Evolutionary conservation across 2,329 filamentous ascomycete genomes (phyloP).

Genomic region (Verticillium klebahnii): DNA sequence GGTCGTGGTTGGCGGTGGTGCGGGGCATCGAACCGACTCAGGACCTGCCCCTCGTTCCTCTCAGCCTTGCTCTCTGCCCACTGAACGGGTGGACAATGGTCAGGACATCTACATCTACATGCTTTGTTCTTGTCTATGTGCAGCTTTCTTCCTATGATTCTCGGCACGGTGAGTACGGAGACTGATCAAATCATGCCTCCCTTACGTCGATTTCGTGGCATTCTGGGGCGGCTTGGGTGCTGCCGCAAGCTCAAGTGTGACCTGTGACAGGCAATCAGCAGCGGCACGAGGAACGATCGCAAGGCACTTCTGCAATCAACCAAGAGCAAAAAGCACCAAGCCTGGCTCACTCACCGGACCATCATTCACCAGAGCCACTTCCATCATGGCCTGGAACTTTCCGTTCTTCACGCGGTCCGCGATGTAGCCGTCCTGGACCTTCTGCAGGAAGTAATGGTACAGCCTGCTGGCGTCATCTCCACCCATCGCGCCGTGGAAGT

Average conservation of each 20-base stretch:
- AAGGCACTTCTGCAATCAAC: not conserved
- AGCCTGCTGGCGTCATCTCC: conserved; percentile 73
- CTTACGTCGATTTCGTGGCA: not conserved
- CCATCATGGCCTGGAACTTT: conserved; percentile 99
- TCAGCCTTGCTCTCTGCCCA: not conserved
- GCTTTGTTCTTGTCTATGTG: not conserved
- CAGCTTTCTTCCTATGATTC: not conserved
- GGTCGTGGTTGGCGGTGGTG: not conserved
- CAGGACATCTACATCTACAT: not conserved
- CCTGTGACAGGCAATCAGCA: conserved; percentile 2
- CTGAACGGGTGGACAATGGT: not conserved
- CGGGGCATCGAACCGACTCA: not conserved
- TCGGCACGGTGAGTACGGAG: not conserved
- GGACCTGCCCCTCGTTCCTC: not conserved
- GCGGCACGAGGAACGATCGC: not conserved
- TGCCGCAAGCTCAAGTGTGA: conserved; percentile 15
- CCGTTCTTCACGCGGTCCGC: conserved; percentile 82
- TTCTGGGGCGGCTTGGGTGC: conserved; percentile 1
- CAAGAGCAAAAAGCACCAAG: no score
- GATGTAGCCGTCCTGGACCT: conserved; percentile 67
- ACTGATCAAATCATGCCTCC: no score
- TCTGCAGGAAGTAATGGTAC: conserved; percentile 78
- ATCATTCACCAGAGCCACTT: conserved; percentile 89
- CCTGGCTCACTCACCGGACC: conserved; percentile 47
- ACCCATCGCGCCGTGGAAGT: conserved; percentile 84